Evolutionary conservation across 176 grass and related monocot species (phyloP), one percentile per base, ranked within the genome.

Genomic region (Thinopyrum elongatum): DNA sequence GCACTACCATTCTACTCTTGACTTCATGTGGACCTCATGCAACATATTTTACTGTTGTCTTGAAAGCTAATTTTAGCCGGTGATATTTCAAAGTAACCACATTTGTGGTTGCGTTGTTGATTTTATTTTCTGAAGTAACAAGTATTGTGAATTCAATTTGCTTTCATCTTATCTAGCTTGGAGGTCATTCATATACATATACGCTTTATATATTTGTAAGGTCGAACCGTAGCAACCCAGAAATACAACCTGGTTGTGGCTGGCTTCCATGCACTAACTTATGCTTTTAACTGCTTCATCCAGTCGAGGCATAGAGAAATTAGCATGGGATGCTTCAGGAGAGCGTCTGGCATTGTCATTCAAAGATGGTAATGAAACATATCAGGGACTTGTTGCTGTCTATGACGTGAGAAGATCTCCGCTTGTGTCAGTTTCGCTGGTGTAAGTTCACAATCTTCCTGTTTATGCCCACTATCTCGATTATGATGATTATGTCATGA

Each of bases 291-390:
- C 42, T 84, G 34, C 57, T 75, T 82, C 57, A 30, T 84, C 49
- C 70, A 97, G 96, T 79, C 76, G 27, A 86, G 91, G 96, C 71
- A 92, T 98, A 80, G 92, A 95, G 69, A 98, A 92, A 90, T 86
- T 98, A 78, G 86, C 92, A 70, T 98, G 92, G 96, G 96, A 98
- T 92, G 88, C 88, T 73, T 89, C 93, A 5, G 96, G 96, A 77
- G 96, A 98, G 76, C 92, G 96, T 73, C 65, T 98, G 70, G 96
- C 96, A 77, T 53, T 98, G 84, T 95, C 96, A 26, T 98, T 94
- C 81, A 98, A 95, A 75, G 89, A 84, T 86, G 88, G 88, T 30
- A 83, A 94, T 88, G 96, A 98, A 78, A 89, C 89, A 59, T 98
- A 90, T 36, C 59, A 31, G 76, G 96, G 92, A 77, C 90, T 98